These are phyloP conservation scores for Cruciata laevipes DNA, from an alignment of 257 asterid species.

Conservation along the genomic window DNA sequence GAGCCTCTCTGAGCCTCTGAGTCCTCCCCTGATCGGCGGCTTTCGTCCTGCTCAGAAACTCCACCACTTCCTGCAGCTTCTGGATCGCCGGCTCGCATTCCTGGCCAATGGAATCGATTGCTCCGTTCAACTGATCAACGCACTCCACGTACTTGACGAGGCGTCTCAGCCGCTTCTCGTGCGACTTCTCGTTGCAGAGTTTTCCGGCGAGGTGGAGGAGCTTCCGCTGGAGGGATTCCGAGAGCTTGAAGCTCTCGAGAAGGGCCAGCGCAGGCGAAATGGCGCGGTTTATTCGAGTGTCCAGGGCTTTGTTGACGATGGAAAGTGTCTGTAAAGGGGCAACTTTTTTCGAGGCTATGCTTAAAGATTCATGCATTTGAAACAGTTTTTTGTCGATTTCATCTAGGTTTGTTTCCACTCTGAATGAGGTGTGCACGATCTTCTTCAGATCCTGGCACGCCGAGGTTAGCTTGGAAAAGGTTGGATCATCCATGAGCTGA, in stretches of 20 bases:
- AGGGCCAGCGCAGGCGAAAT: slow-evolving; percentile 60
- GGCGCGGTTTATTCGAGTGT: slow-evolving; percentile 65
- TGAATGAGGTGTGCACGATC: slow-evolving; percentile 35
- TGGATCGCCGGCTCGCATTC: slow-evolving; percentile 67
- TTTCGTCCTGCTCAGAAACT: slow-evolving; percentile 81
- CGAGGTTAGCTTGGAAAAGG: slow-evolving; percentile 25
- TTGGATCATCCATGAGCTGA: slow-evolving; percentile 39
- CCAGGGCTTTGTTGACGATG: slow-evolving; percentile 66
- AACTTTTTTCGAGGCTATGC: slow-evolving; percentile 38
- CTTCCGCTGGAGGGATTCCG: slow-evolving; percentile 48
- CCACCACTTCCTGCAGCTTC: slow-evolving; percentile 80
- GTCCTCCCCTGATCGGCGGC: slow-evolving; percentile 66
- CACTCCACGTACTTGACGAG: slow-evolving; percentile 54
- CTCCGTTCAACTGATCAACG: slow-evolving; percentile 41
- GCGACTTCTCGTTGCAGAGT: slow-evolving; percentile 32
- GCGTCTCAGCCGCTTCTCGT: slow-evolving; percentile 32
- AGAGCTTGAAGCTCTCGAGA: slow-evolving; percentile 54
- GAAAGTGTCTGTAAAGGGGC: slow-evolving; percentile 73
- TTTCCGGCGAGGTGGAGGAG: slow-evolving; percentile 39
- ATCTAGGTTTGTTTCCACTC: slow-evolving; percentile 31
- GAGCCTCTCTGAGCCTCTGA: slow-evolving; percentile 47
- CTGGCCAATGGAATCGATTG: slow-evolving; percentile 35
- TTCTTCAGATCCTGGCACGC: slow-evolving; percentile 40
- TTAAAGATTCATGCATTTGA: slow-evolving; percentile 31
- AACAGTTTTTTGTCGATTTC: slow-evolving; percentile 32